Evolutionary conservation across 306 rosid species (phyloP), one percentile per base, ranked within the genome.

Genomic region (Clitoria ternatea): DNA sequence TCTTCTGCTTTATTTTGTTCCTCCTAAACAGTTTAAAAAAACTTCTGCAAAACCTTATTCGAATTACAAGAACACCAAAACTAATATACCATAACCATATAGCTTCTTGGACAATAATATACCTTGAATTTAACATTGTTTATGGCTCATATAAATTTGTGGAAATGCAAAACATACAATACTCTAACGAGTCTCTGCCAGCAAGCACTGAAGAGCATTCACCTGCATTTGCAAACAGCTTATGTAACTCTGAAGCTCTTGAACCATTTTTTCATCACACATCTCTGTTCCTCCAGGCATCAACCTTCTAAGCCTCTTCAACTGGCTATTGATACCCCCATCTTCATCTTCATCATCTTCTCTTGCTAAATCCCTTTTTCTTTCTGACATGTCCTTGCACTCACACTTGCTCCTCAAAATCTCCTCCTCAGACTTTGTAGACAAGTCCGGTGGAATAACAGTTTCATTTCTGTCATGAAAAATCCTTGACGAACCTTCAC

Each of bases 191-290:
- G 59, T 66, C 61, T 77, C 74, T 33, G 73, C 81, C 10, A 89
- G 60, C 14, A 89, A 70, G 43, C 80, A 79, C 48, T 77, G 85
- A 56, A 89, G 96, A 84, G 81, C 79, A 27, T 81, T 85, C 22
- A 84, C 92, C 88, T 89, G 96, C 70, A 82, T 72, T 74, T 89
- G 62, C 81, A 89, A 87, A 80, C 92, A 89, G 30, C 49, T 77
- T 18, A 89, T 70, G 49, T 89, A 89, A 70, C 87, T 89, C 50
- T 70, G 81, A 18, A 87, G 17, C 73, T 89, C 90, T 3, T 22
- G 33, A 62, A 66, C 75, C 83, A 89, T 52, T 59, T 84, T 74
- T 61, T 81, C 79, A 30, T 80, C 90, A 30, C 66, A 75, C 61
- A 84, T 82, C 14, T 77, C 81, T 36, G 30, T 82, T 39, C 92